Conservation (phyloP, 176 grass and related monocot genomes). For the Eragrostis nindensis region DNA sequence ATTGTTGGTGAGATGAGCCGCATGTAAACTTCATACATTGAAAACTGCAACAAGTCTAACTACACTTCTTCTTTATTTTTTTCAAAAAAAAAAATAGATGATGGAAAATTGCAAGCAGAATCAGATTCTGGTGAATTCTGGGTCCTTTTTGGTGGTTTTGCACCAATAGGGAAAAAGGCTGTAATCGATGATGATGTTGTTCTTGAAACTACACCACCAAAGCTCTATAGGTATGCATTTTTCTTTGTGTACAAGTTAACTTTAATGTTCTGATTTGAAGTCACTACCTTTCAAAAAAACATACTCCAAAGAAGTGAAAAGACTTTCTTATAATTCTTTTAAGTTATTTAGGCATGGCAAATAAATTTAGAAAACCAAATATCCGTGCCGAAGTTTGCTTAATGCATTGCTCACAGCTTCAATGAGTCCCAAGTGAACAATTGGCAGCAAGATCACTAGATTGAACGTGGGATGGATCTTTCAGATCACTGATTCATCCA, state of each 20-base stretch:
- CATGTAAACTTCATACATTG: slow-evolving; percentile 9
- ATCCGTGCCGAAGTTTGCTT: not conserved
- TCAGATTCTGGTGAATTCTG: slow-evolving; percentile 98
- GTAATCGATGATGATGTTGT: slow-evolving; percentile 71
- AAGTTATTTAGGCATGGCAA: not conserved
- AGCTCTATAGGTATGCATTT: slow-evolving; percentile 73
- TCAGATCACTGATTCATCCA: too few relatives aligned
- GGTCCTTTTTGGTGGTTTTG: slow-evolving; percentile 95
- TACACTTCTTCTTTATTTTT: slow-evolving; percentile 22
- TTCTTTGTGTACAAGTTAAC: not conserved
- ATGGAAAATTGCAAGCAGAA: slow-evolving; percentile 89
- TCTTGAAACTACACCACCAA: slow-evolving; percentile 72
- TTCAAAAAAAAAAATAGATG: slow-evolving; percentile 67
- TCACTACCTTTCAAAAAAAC: not conserved
- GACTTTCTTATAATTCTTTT: not conserved
- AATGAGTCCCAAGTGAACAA: not conserved
- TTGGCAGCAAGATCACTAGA: not conserved
- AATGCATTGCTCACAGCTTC: not conserved
- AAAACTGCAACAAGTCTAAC: not conserved
- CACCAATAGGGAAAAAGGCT: slow-evolving; percentile 85
- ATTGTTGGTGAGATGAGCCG: slow-evolving; percentile 71
- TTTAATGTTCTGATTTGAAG: not conserved
- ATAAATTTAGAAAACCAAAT: not conserved
- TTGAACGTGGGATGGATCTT: not conserved
- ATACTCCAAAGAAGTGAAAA: not conserved